Base-by-base conservation (phyloP, 345 rosid genomes). In the Adansonia digitata region DNA sequence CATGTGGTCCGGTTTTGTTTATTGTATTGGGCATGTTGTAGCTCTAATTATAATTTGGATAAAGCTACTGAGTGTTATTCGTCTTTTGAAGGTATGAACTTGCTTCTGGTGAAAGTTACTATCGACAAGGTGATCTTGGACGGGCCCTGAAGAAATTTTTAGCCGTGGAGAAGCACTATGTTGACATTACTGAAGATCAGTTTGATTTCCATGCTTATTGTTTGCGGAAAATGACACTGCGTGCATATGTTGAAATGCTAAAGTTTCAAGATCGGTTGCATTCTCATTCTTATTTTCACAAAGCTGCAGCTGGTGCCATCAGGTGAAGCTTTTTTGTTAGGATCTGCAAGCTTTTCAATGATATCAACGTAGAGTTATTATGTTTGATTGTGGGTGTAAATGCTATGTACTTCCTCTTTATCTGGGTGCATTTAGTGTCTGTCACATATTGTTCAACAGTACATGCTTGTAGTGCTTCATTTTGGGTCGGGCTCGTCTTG, bases 191-290 rank as follows among this genome's bases (percentile, higher is more conserved):
- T 31, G 99, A 92, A 80, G 98, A 96, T 80, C 99, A 96, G 65
- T 96, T 96, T 77, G 99, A 96, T 81, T 96, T 96, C 82, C 99
- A 96, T 83, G 87, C 98, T n/a, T 96, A 96, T 85, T 96, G 99
- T 86, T 83, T 96, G 79, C 86, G 98, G 78, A 96, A 93, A 81
- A 93, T 96, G 98, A 96, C 99, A 6, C 84, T 93, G 53, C 97
- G 98, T 70, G 88, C 98, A 10, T 96, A 96, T 78, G 95, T 96
- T 75, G 97, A 86, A 84, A 96, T 93, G 99, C 97, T 96, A 72
- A 96, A 88, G 81, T 96, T 93, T 86, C 97, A 93, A 89, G 98
- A 93, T 82, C 88, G 92, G 66, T 85, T 96, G 80, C 99, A 96
- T 81, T 85, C 99, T 42, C 92, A 93, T 86, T 76, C 87, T 48